Percentiles rank a stretch among this genome's conserved stretches.
Evolutionary conservation across 148 eudicot species (phyloP).

Genomic region (Pharnaceum exiguum): DNA sequence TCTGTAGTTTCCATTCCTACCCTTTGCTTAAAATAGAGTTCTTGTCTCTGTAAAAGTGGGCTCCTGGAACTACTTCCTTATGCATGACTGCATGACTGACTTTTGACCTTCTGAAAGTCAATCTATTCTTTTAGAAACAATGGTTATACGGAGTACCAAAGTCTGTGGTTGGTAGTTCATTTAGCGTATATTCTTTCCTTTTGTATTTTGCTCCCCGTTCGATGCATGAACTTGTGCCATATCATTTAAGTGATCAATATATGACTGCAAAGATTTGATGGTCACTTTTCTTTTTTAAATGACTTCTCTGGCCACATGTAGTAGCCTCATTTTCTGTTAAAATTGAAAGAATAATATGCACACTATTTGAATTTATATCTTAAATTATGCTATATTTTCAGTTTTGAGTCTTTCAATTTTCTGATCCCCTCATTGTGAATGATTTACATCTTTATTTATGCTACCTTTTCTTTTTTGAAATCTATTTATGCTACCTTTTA

Average conservation of each 20-base stretch:
- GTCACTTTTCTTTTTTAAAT: not conserved
- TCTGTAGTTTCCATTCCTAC: not conserved
- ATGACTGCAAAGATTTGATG: not conserved
- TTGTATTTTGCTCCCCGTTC: conserved; percentile 26
- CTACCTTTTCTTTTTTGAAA: not conserved
- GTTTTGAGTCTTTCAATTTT: not conserved
- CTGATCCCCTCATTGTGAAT: not conserved
- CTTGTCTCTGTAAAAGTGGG: not conserved
- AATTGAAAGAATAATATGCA: not conserved
- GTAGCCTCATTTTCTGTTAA: not conserved
- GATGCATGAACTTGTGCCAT: conserved; percentile 17
- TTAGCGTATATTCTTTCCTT: not conserved
- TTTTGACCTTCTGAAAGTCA: conserved; percentile 16
- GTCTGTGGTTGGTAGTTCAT: conserved; percentile 16
- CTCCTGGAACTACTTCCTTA: not conserved
- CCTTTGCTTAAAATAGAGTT: too few species aligned
- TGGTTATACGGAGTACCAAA: conserved; percentile 7
- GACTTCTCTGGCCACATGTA: conserved; percentile 5
- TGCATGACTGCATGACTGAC: conserved; percentile 3
- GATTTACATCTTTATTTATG: not conserved
- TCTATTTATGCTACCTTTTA: not conserved
- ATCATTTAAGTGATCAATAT: conserved; percentile 10
- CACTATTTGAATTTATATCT: not conserved
- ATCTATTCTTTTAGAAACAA: not conserved
- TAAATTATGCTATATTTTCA: not conserved